phyloP scores from a whole-genome alignment of 2,329 filamentous ascomycete species.

The Magnaporthiopsis incrustans region DNA sequence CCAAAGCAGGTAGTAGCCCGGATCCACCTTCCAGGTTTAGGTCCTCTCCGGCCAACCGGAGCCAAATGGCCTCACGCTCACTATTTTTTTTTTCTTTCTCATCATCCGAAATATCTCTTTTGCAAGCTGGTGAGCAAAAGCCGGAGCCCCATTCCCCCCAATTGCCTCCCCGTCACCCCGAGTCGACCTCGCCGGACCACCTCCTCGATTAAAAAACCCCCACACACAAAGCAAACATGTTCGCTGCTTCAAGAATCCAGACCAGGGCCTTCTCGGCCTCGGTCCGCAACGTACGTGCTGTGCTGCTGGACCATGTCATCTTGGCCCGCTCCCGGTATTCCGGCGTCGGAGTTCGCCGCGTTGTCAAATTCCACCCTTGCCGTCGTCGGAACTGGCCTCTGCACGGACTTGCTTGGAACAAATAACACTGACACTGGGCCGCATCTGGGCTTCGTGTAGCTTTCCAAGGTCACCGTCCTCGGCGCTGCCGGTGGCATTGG shows the following conservation, averaged over 20 bases:
- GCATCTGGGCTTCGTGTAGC: slow-evolving; percentile 41
- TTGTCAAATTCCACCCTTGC: neutral
- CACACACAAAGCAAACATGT: slow-evolving; percentile 51
- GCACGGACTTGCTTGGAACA: neutral
- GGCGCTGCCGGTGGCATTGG: slow-evolving; percentile 97
- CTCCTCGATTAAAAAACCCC: neutral
- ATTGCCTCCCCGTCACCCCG: neutral
- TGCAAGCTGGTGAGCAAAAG: neutral
- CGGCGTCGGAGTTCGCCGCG: neutral
- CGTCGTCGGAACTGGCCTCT: neutral
- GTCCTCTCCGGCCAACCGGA: neutral
- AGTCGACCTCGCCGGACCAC: neutral
- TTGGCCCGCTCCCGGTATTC: slow-evolving; percentile 10
- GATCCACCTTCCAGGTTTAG: slow-evolving; percentile 2
- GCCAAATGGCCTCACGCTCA: slow-evolving; percentile 4
- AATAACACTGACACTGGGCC: neutral
- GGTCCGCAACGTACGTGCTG: slow-evolving; percentile 61
- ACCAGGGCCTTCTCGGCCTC: slow-evolving; percentile 75
- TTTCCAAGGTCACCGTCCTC: slow-evolving; percentile 95
- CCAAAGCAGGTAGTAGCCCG: neutral
- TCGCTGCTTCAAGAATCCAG: slow-evolving; percentile 63
- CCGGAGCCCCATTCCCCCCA: neutral
- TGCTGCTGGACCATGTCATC: slow-evolving; percentile 13
- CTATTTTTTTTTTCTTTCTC: slow-evolving; percentile 5
- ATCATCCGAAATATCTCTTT: neutral